Conservation (phyloP, 1,139 yeast species). For the Wickerhamiella infanticola region DNA sequence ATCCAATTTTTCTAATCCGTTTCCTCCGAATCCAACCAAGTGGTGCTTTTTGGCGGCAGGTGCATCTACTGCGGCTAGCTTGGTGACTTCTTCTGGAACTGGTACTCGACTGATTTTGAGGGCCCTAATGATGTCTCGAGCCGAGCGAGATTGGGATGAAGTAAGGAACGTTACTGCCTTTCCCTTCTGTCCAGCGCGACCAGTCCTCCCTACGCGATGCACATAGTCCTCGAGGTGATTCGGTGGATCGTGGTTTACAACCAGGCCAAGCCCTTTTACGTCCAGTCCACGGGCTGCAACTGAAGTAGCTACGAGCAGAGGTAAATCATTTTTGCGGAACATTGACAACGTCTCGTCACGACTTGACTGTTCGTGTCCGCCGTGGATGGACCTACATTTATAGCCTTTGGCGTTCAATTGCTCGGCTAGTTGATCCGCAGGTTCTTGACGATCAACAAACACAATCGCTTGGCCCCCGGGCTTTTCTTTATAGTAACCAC, state of each 20-base stretch:
- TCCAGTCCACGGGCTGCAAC: constrained; percentile 92
- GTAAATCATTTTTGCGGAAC: constrained; percentile 48
- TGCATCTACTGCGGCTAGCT: constrained; percentile 42
- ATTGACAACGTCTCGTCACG: constrained; percentile 61
- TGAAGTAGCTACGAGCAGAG: constrained; percentile 74
- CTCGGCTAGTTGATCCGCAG: constrained; percentile 56
- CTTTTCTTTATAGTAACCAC: constrained; percentile 25
- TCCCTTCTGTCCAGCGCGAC: constrained; percentile 75
- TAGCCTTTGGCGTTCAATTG: constrained; percentile 43
- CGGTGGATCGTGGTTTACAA: constrained; percentile 79
- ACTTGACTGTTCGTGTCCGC: constrained; percentile 82
- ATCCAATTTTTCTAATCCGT: constrained; percentile 73
- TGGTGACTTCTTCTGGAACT: constrained; percentile 37
- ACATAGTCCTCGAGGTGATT: constrained; percentile 91
- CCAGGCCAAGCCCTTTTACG: constrained; percentile 66
- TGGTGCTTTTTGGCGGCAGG: constrained; percentile 39
- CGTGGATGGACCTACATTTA: constrained; percentile 60
- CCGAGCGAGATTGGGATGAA: constrained; percentile 44
- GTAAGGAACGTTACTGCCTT: constrained; percentile 63
- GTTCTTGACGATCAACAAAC: constrained; percentile 76
- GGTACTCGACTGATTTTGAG: constrained; percentile 39
- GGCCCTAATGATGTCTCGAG: constrained; percentile 36
- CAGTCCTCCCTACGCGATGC: constrained; percentile 93
- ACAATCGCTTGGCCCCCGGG: constrained; percentile 40
- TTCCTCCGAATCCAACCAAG: constrained; percentile 70